Evolutionary conservation across 1,284 basidiomycete genomes (phyloP).

Genomic region (Sutorius eximius): DNA sequence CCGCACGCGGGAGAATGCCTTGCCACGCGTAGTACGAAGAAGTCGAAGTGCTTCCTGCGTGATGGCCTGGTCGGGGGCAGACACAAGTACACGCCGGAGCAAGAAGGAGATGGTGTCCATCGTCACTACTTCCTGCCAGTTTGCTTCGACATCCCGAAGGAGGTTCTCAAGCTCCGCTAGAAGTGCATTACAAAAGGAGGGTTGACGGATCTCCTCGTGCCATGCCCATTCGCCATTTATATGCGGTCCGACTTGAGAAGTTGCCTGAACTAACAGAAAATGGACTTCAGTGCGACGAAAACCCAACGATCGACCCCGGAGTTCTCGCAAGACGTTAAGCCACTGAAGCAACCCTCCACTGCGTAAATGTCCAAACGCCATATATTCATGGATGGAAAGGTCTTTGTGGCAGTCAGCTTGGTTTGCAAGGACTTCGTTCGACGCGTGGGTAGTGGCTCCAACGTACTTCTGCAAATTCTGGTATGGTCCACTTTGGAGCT

Average conservation of each 20-base stretch:
- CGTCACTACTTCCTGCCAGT: slow-evolving; percentile 44
- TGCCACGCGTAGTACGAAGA: too few relatives aligned
- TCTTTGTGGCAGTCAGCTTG: slow-evolving; percentile 39
- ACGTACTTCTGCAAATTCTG: slow-evolving; percentile 36
- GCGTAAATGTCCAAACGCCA: too few relatives aligned
- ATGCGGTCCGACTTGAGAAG: slow-evolving; percentile 40
- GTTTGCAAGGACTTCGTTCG: slow-evolving; percentile 34
- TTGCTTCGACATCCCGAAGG: slow-evolving; percentile 21
- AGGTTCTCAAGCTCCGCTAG: too few relatives aligned
- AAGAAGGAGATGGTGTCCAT: slow-evolving; percentile 39
- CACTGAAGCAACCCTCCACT: too few relatives aligned
- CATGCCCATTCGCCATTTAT: slow-evolving; percentile 21
- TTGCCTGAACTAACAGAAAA: slow-evolving; percentile 43
- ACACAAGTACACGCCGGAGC: slow-evolving; percentile 36
- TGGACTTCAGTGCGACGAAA: too few relatives aligned
- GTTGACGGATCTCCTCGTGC: slow-evolving; percentile 28
- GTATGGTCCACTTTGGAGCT: slow-evolving; percentile 37
- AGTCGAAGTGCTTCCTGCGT: slow-evolving; percentile 17
- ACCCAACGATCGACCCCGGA: too few relatives aligned
- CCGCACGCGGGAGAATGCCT: slow-evolving; percentile 40
- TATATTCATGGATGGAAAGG: too few relatives aligned
- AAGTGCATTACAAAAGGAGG: too few relatives aligned
- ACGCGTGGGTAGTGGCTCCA: too few relatives aligned
- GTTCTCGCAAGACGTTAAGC: too few relatives aligned
- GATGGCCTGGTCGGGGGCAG: slow-evolving; percentile 11